These are phyloP conservation scores for Stachybotrys chlorohalonatus DNA, from an alignment of 2,329 filamentous ascomycete genomes.

Conservation along the genomic window DNA sequence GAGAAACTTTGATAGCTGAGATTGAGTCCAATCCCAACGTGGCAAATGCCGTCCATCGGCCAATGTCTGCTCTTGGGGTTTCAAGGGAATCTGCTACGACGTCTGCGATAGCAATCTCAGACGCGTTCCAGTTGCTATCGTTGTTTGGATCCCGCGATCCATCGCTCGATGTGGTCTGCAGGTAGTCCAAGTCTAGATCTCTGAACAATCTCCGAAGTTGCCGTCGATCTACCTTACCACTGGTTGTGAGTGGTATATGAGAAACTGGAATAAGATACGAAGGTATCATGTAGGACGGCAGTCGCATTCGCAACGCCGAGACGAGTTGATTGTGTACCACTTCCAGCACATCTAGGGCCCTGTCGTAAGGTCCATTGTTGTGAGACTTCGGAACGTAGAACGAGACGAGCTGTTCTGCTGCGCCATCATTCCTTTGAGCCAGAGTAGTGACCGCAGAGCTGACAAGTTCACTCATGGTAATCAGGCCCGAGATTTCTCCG, in stretches of 20 bases:
- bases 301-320: constrained; percentile 37
- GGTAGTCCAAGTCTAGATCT: constrained; percentile 30
- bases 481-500: constrained; percentile 58
- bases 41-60: constrained; percentile 62
- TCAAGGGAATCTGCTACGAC: constrained; percentile 43
- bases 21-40: constrained; percentile 78
- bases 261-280: constrained; percentile 63
- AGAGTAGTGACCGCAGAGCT: constrained; percentile 58
- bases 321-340: constrained; percentile 39
- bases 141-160: constrained; percentile 17
- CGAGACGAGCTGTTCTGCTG: constrained; percentile 48
- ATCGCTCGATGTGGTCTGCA: constrained; percentile 25
- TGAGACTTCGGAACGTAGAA: constrained; percentile 52
- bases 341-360: constrained; percentile 25
- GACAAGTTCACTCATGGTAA: constrained; percentile 44
- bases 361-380: constrained; percentile 16
- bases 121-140: constrained; percentile 36
- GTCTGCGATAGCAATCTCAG: constrained; percentile 47
- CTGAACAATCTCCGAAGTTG: constrained; percentile 40
- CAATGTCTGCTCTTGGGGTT: constrained; percentile 36
- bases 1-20: constrained; percentile 64
- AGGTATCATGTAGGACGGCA: constrained; percentile 76
- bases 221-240: constrained; percentile 63
- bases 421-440: constrained; percentile 27
- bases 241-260: constrained; percentile 59